Base-by-base conservation (phyloP, 371 early-diverging fungal genomes). In the Mucor piriformis region DNA sequence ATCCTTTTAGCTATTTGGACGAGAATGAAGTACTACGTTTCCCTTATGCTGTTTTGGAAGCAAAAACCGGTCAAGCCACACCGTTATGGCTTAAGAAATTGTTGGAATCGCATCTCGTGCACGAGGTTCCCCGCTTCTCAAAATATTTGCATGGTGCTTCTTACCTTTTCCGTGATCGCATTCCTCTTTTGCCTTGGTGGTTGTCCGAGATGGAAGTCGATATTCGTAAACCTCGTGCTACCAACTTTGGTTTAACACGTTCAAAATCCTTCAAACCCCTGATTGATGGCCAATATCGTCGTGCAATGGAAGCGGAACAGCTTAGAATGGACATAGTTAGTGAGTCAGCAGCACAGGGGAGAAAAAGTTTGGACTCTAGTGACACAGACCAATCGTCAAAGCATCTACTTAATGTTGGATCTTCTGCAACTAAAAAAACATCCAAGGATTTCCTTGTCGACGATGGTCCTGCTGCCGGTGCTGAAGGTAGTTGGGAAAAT, bases 61-160 rank as follows among this genome's bases (percentile, higher is more conserved):
- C 98, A 50, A 99, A 99, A 76, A 78, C 98, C 24, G 92, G 95
- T 70, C 92, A 92, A 3, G 11, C 23, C 5, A 89, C 93, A 6
- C 96, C 98, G 1, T 81, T 84, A 38, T 99, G 99, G 99, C 92
- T 99, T 35, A 73, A 81, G 5, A 92, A 95, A 29, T 82, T 99
- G 50, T 75, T 96, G 57, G 84, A 90, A 38, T 88, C 91, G 34
- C 90, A 93, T 61, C 79, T 98, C 66, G 97, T 98, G 18, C 95
- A 96, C 72, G 95, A 95, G 34, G 97, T 97, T 10, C 97, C 99
- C 47, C 94, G 95, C 57, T 99, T 99, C 83, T 93, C 93, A 29
- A 99, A 99, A 75, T 99, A 96, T 75, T 84, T 98, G 46, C 99
- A 99, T 76, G 99, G 99, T 61, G 88, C 90, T 12, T 89, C 96